Evolutionary conservation across 805 yeast species (phyloP).

Genomic region (Myxozyma lipomycoides): DNA sequence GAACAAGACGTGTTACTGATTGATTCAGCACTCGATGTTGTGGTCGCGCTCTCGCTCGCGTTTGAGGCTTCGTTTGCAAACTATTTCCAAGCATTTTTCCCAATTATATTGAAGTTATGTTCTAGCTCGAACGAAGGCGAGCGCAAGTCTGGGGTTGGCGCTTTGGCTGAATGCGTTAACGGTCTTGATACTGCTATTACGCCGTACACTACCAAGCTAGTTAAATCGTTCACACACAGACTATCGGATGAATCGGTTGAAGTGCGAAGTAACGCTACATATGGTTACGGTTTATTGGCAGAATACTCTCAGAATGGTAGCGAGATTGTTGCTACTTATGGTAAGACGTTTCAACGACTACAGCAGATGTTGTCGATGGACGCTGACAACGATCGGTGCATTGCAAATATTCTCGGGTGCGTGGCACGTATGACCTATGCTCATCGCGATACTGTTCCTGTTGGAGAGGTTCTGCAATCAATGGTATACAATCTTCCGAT

Average conservation of each 20-base stretch:
- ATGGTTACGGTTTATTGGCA: constrained; percentile 81
- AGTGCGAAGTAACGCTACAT: constrained; percentile 92
- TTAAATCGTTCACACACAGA: constrained; percentile 64
- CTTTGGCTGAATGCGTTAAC: constrained; percentile 80
- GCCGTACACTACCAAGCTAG: constrained; percentile 64
- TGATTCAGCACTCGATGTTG: constrained; percentile 81
- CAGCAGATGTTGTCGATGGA: constrained; percentile 74
- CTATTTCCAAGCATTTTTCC: constrained; percentile 69
- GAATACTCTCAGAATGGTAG: constrained; percentile 49
- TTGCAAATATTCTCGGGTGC: constrained; percentile 95
- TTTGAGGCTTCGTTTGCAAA: constrained; percentile 73
- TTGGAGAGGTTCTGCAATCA: constrained; percentile 69
- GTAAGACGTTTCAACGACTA: constrained; percentile 60
- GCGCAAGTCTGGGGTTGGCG: constrained; percentile 82
- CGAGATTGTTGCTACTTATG: constrained; percentile 62
- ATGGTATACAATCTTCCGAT: constrained; percentile 79
- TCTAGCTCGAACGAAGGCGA: constrained; percentile 63
- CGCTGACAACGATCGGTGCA: constrained; percentile 50
- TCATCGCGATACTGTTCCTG: constrained; percentile 67
- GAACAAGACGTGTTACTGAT: constrained; percentile 60
- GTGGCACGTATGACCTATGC: constrained; percentile 85
- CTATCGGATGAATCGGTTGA: constrained; percentile 67
- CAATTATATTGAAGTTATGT: constrained; percentile 53
- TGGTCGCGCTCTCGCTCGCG: constrained; percentile 70
- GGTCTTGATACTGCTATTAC: constrained; percentile 61